Evolutionary conservation across 225 moss, liverwort and hornwort species (phyloP), one percentile per base, ranked within the genome.

Genomic region (Ulota crispa): DNA sequence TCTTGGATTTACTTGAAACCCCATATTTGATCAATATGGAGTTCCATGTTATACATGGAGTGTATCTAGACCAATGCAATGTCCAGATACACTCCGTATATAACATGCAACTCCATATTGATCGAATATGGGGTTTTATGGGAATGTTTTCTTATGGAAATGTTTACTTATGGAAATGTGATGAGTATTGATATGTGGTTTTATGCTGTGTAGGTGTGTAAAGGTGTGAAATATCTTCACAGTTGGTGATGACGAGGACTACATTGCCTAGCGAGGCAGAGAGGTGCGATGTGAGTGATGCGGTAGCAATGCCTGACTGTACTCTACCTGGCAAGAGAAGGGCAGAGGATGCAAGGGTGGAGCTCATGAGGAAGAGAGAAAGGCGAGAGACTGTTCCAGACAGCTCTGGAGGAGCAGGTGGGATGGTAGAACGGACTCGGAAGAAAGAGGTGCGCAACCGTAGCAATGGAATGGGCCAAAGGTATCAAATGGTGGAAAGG

Each of bases 391-490:
- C 86, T 31, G 90, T 90, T 53, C 88, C 90, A 43, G 90, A 90
- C 34, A 86, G 90, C 67, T 90, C 88, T 75, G 86, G 88, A 43
- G 90, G 88, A 42, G 86, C 90, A 43, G 88, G 88, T 37, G 88
- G 90, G 61, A 90, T 88, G 90, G 78, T 79, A 5, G 88, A 88
- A 77, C 82, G 86, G 26, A 86, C 82, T 9, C 80, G 88, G 70
- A 90, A 88, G 86, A 90, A 88, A 80, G 90, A 90, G 31, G 77
- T 88, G 75, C 88, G 88, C 24, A 84, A 77, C 76, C 88, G 88
- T 64, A 90, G 90, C 80, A 81, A 88, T 75, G 90, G 90, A 73
- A 84, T 90, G 90, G 90, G 90, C 19, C 88, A 90, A 70, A 84
- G 88, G 50, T 88, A 78, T 26, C 59, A 84, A 41, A 80, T 47